Evolutionary conservation across 768 basidiomycete species (phyloP).

Genomic region (Brasilioporus rufonigricans): DNA sequence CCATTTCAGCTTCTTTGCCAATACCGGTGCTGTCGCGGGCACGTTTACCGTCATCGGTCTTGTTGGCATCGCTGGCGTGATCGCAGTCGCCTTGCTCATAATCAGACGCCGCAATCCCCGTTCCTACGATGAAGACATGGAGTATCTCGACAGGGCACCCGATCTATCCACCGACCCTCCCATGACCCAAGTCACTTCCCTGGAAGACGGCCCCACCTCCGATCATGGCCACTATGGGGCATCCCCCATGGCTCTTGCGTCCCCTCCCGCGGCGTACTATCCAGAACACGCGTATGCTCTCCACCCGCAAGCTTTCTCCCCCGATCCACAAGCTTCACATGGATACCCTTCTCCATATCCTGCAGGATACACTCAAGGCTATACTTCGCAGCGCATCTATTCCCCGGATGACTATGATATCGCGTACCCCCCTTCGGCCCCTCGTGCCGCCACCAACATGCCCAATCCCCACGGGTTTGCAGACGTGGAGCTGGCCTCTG

Average conservation of each 20-base stretch:
- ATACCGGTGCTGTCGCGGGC: conserved; percentile 46
- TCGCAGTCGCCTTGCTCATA: conserved; percentile 28
- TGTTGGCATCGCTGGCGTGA: conserved; percentile 31
- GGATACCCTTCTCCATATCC: conserved; percentile 1
- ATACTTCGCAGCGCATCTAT: conserved; percentile 25
- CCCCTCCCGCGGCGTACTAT: conserved; percentile 25
- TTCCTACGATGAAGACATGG: conserved; percentile 27
- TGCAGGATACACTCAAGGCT: conserved; percentile 9
- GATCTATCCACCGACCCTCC: conserved; percentile 10
- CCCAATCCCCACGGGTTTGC: conserved; percentile 15
- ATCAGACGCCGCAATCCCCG: conserved; percentile 29
- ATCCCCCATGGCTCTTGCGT: conserved; percentile 14
- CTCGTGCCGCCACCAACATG: conserved; percentile 4
- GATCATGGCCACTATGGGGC: conserved; percentile 24
- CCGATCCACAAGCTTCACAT: neutral
- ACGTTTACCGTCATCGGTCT: conserved; percentile 44
- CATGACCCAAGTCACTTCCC: conserved; percentile 3
- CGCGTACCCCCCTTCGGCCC: conserved; percentile 26
- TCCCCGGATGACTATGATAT: conserved; percentile 20
- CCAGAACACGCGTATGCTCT: conserved; percentile 16
- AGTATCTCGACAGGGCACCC: conserved; percentile 26
- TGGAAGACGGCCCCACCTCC: conserved; percentile 16
- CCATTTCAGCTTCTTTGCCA: conserved; percentile 41
- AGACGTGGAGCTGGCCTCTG: conserved; percentile 8
- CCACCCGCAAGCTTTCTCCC: conserved; percentile 9